A percentile compares a stretch with the other conserved stretches of the same genome.
Conservation (phyloP, 345 rosid species). For the Kandelia obovata region DNA sequence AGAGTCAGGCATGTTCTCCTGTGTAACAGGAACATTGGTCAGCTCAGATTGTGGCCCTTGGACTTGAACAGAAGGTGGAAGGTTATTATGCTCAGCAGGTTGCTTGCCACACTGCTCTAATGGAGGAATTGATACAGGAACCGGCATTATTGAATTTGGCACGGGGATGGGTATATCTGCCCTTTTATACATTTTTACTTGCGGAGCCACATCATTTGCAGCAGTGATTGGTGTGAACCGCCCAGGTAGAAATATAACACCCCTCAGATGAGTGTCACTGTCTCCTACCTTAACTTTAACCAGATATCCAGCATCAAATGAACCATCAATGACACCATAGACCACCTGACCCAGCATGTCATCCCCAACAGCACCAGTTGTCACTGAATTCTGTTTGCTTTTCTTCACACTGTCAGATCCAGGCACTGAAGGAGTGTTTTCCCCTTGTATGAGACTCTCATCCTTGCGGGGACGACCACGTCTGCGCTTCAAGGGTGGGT, state of each 20-base stretch:
- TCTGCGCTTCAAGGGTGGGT: slow-evolving; percentile 42
- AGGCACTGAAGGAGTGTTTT: slow-evolving; percentile 23
- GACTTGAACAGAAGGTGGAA: slow-evolving; percentile 22
- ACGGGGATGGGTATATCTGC: slow-evolving; percentile 41
- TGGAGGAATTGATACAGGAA: slow-evolving; percentile 17
- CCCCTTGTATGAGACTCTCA: slow-evolving; percentile 29
- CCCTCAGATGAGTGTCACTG: slow-evolving; percentile 47
- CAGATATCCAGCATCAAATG: slow-evolving; percentile 63
- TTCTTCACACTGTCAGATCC: slow-evolving; percentile 22
- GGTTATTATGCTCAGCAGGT: slow-evolving; percentile 24
- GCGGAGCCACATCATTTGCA: slow-evolving; percentile 66
- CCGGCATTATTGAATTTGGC: slow-evolving; percentile 19
- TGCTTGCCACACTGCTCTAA: slow-evolving; percentile 28
- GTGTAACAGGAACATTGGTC: slow-evolving; percentile 13
- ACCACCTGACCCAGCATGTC: slow-evolving; percentile 52
- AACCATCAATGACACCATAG: slow-evolving; percentile 59
- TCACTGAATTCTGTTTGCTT: slow-evolving; percentile 22
- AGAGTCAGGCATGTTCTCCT: slow-evolving; percentile 28
- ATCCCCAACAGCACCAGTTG: slow-evolving; percentile 17
- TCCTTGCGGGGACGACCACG: slow-evolving; percentile 63
- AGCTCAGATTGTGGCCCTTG: slow-evolving; percentile 18
- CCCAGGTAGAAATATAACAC: slow-evolving; percentile 51
- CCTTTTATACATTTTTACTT: slow-evolving; percentile 46
- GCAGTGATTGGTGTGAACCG: slow-evolving; percentile 44
- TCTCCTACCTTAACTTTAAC: slow-evolving; percentile 54